Base-by-base conservation (phyloP, 2,329 filamentous ascomycete genomes). In the Botrytis fabae region DNA sequence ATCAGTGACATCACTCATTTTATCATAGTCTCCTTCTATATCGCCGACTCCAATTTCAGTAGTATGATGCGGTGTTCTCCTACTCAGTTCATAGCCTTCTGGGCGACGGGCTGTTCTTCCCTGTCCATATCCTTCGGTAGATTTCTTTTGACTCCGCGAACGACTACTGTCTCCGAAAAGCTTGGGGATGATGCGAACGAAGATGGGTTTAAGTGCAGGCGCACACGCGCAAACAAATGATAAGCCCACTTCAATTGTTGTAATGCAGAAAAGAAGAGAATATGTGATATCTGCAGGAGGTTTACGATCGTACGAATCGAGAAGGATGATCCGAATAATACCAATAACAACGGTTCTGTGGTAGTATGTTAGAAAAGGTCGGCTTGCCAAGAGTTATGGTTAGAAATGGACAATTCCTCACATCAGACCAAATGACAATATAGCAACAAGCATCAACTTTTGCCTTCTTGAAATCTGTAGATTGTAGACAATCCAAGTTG, bases 401-500 rank as follows among this genome's bases (percentile, higher is more conserved):
- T 25, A 35, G 16, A 35, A 14, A 12, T 42, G 64, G 12, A 42
- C 25, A 8, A 14, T 51, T 7, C 44, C 66, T 69, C 25, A 69
- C 66, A 69, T 18, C 6, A 61, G n/a, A 69, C 66, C 66, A 61
- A 69, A 18, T 20, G 66, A 69, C 10, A 69, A 46, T 44, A 69
- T 60, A 44, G 35, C 66, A 61, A 69, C 12, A 28, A 75, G 48
- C 54, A 75, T 68, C 12, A 75, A 2, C 22, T 75, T 75, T 64
- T 74, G 73, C 32, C 35, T 70, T 32, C 44, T 46, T 5, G 66
- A 25, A 18, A 75, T 74, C 22, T 74, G 60, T 61, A 75, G 48
- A 68, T 75, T 69, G 51, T 71, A 73, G 6, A 75, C 74, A 68
- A 75, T 75, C 74, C 74, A 75, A 5, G 73, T 73, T 16, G 74